phyloP scores from a whole-genome alignment of 2,329 filamentous ascomycete species.

The Lachnellula cervina region DNA sequence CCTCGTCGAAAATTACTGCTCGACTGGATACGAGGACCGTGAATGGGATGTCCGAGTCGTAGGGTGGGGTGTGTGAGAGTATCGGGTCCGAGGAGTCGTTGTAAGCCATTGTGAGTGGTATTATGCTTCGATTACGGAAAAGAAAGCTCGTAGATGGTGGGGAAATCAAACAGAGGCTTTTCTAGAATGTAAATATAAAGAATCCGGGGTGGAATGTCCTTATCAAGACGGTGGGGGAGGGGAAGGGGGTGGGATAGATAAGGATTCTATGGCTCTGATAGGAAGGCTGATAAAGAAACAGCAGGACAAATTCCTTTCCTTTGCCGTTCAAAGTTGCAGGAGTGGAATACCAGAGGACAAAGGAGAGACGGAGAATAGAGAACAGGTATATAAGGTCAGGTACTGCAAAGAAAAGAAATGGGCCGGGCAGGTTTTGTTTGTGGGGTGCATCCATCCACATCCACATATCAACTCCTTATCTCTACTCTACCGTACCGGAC shows the following conservation, averaged over 20 bases:
- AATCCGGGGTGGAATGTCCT: conserved; percentile 17
- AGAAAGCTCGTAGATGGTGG: conserved; percentile 5
- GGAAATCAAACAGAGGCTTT: conserved; percentile 1
- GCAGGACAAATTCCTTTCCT: not conserved
- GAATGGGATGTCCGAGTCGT: conserved; percentile 41
- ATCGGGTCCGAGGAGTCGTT: conserved; percentile 8
- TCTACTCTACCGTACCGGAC: not conserved
- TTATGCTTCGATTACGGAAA: conserved; percentile 5
- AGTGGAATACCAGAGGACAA: conserved; percentile 4
- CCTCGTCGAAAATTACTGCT: conserved; percentile 69
- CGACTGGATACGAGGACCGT: conserved; percentile 79
- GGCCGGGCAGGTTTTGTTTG: conserved; percentile 8
- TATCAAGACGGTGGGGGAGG: conserved; percentile 20
- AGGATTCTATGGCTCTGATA: conserved; percentile 4
- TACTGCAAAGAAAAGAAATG: not conserved
- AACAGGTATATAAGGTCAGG: no score
- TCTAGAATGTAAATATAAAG: not conserved
- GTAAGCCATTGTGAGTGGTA: conserved; percentile 17
- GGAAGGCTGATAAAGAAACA: conserved; percentile 1
- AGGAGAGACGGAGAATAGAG: conserved; percentile 4
- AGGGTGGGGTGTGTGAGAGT: conserved; percentile 28
- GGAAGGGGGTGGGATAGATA: conserved; percentile 12
- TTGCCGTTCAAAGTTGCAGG: not conserved
- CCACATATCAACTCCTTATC: conserved; percentile 20
- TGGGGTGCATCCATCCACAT: conserved; percentile 24